These are phyloP conservation scores for Candida vaughaniae DNA, from an alignment of 805 yeast genomes.

Conservation along the genomic window DNA sequence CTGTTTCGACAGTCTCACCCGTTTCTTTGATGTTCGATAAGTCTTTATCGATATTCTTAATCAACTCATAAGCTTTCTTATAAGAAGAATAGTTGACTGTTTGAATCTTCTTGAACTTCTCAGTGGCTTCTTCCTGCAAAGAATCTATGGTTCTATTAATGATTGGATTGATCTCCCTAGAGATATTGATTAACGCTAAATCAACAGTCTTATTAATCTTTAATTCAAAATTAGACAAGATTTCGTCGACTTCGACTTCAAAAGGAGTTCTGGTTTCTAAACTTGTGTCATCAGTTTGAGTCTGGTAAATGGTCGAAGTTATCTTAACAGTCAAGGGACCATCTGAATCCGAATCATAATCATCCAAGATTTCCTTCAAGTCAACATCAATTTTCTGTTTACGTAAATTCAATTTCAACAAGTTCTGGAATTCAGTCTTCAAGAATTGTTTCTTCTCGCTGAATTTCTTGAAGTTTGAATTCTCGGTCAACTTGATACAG, in stretches of 20 bases:
- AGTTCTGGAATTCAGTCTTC: slow-evolving; percentile 24
- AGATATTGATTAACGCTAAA: slow-evolving; percentile 32
- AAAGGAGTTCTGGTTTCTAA: slow-evolving; percentile 11
- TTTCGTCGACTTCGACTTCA: slow-evolving; percentile 24
- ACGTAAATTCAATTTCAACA: slow-evolving; percentile 16
- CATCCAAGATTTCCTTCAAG: slow-evolving; percentile 21
- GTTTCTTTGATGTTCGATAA: slow-evolving; percentile 26
- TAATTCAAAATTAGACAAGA: slow-evolving; percentile 30
- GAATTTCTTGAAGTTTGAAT: slow-evolving; percentile 16
- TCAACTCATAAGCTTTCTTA: slow-evolving; percentile 29
- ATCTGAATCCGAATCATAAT: slow-evolving; percentile 12
- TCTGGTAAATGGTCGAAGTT: slow-evolving; percentile 26
- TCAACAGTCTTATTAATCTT: slow-evolving; percentile 34
- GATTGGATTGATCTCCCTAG: slow-evolving; percentile 28
- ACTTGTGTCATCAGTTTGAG: neutral
- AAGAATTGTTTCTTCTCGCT: slow-evolving; percentile 23
- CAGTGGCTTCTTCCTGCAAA: slow-evolving; percentile 24
- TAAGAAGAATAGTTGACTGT: slow-evolving; percentile 27
- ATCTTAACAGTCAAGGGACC: slow-evolving; percentile 21
- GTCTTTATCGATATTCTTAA: slow-evolving; percentile 33
- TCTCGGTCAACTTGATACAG: slow-evolving; percentile 11
- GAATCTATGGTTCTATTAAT: slow-evolving; percentile 22
- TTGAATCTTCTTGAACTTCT: slow-evolving; percentile 28
- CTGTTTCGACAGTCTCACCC: slow-evolving; percentile 15
- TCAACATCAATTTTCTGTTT: slow-evolving; percentile 11